phyloP scores from a whole-genome alignment of 1,139 yeast species.

The Diutina mesorugosa region DNA sequence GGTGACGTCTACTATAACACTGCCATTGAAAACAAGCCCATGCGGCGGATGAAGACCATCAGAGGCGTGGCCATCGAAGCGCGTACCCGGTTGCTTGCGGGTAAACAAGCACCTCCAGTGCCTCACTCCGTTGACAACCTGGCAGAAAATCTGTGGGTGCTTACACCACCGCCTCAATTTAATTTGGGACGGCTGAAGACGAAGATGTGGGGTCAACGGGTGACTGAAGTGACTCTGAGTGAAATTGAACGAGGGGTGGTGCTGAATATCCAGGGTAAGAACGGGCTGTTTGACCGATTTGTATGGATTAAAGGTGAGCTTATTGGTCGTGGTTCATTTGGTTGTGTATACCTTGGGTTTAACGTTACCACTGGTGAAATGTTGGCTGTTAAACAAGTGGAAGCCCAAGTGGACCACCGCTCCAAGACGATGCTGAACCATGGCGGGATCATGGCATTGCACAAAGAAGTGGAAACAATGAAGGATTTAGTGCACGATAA shows the following conservation, averaged over 20 bases:
- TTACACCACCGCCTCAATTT: neutral
- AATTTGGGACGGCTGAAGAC: constrained; percentile 41
- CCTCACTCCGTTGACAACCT: constrained; percentile 3
- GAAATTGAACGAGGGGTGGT: constrained; percentile 44
- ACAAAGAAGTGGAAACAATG: constrained; percentile 87
- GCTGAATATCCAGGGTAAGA: constrained; percentile 45
- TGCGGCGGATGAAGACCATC: constrained; percentile 67
- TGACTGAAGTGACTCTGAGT: constrained; percentile 77
- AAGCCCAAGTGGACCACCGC: constrained; percentile 15
- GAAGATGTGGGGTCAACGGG: constrained; percentile 95
- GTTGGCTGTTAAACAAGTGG: constrained; percentile 97
- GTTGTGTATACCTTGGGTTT: constrained; percentile 85
- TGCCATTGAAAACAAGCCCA: constrained; percentile 11
- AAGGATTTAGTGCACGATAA: constrained; percentile 89
- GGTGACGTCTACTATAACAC: constrained; percentile 19
- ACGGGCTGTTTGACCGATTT: constrained; percentile 68
- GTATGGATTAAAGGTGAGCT: constrained; percentile 98
- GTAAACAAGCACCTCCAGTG: neutral
- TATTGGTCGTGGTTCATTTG: constrained; percentile 95
- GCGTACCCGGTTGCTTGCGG: constrained; percentile 7
- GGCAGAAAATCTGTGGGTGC: neutral
- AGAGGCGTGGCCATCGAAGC: constrained; percentile 92
- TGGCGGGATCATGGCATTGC: constrained; percentile 71
- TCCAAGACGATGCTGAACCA: constrained; percentile 6
- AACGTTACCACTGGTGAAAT: constrained; percentile 96